phyloP scores from a whole-genome alignment of 192 early-diverging fungal species.

The Umbelopsis sp. region DNA sequence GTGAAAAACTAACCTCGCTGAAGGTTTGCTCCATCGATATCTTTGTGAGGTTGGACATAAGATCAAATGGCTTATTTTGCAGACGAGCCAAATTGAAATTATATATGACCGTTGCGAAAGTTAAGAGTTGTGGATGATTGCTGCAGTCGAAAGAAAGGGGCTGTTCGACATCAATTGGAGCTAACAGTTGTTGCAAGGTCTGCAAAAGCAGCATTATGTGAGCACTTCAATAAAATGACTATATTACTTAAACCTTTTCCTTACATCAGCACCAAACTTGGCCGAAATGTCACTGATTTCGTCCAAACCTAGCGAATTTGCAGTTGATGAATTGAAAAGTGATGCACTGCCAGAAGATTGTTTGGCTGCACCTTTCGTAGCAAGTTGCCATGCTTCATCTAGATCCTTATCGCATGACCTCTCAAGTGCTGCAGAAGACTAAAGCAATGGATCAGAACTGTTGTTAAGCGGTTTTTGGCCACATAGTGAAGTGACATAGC shows the following conservation, averaged over 20 bases:
- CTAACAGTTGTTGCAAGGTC: slow-evolving; percentile 14
- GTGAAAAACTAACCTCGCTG: not conserved
- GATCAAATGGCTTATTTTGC: not conserved
- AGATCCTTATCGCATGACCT: not conserved
- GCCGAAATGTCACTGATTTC: slow-evolving; percentile 6
- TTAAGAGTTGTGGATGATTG: not conserved
- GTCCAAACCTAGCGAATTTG: not conserved
- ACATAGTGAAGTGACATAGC: not conserved
- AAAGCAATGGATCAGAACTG: not conserved
- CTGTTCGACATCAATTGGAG: slow-evolving; percentile 1
- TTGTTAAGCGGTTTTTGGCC: not conserved
- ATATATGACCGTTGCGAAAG: not conserved
- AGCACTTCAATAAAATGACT: not conserved
- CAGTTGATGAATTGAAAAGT: not conserved
- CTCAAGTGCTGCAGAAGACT: slow-evolving; percentile 6
- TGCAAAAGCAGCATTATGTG: not conserved
- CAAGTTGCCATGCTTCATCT: not conserved
- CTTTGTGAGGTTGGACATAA: not conserved
- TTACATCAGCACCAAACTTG: slow-evolving; percentile 11
- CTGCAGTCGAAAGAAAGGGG: not conserved
- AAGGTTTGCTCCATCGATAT: not conserved
- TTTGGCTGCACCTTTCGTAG: not conserved
- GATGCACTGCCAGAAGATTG: not conserved
- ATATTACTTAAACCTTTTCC: not conserved
- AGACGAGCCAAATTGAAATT: not conserved